A percentile compares a stretch with the other conserved stretches of the same genome.
Conservation (phyloP, 305 asterid genomes). For the Fraxinus latifolia region DNA sequence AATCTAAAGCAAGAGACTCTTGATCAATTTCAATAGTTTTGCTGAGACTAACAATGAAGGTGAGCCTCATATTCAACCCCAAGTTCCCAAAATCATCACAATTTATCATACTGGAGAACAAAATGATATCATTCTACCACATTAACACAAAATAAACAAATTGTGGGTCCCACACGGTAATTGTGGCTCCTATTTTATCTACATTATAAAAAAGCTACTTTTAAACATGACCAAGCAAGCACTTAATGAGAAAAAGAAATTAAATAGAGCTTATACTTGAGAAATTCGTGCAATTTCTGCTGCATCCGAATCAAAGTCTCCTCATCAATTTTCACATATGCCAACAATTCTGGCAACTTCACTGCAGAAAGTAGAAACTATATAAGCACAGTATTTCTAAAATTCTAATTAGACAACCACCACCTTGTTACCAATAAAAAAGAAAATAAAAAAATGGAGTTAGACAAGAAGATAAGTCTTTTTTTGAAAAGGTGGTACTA, state of each 20-base stretch:
- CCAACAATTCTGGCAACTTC: constrained; percentile 79
- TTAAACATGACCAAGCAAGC: neutral
- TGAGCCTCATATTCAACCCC: neutral
- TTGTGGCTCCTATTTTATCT: neutral
- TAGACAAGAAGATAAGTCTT: neutral
- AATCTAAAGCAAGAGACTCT: neutral
- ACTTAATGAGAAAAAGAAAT: constrained; percentile 21
- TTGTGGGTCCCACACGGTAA: neutral
- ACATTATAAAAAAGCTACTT: neutral
- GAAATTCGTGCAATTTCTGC: constrained; percentile 78
- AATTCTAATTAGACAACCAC: constrained; percentile 5
- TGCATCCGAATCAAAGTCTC: constrained; percentile 67
- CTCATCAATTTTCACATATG: constrained; percentile 64
- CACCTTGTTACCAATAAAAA: neutral
- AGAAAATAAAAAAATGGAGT: neutral
- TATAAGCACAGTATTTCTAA: constrained; percentile 1
- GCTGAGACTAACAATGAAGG: neutral
- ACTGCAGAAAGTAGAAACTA: constrained; percentile 53
- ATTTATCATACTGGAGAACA: neutral
- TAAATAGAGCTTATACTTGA: constrained; percentile 50
- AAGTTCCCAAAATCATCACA: neutral
- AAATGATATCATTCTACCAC: constrained; percentile 5
- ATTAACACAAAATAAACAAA: neutral
- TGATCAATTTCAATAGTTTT: neutral
- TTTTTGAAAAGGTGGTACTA: neutral